A percentile compares a stretch with the other conserved stretches of the same genome.
Evolutionary conservation across 257 asterid species (phyloP).

Genomic region (Gardenia jasminoides): DNA sequence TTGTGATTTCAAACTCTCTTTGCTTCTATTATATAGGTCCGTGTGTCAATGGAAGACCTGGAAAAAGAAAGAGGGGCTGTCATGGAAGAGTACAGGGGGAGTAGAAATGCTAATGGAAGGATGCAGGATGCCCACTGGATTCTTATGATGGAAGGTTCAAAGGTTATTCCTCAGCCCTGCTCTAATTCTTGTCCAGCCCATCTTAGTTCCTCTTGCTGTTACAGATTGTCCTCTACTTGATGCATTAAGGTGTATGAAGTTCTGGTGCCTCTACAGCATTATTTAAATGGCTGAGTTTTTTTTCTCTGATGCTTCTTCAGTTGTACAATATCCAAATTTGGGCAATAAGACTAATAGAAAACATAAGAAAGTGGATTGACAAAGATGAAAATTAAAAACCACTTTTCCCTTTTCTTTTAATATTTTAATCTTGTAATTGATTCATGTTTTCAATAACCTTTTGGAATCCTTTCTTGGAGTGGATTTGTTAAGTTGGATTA

Average conservation of each 20-base stretch:
- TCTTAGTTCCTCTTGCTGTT: neutral
- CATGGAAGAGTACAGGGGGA: constrained; percentile 83
- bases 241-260: too few species aligned
- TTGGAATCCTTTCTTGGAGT: neutral
- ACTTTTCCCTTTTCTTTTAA: too few species aligned
- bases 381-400: neutral
- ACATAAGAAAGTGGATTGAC: neutral
- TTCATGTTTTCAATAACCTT: neutral
- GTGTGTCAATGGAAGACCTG: constrained; percentile 71
- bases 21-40: constrained; percentile 51
- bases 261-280: neutral
- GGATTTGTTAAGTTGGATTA: neutral
- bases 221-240: neutral
- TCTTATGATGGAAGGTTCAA: constrained; percentile 97
- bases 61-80: constrained; percentile 98
- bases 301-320: neutral
- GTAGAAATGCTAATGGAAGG: constrained; percentile 87
- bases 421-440: neutral
- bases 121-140: constrained; percentile 97
- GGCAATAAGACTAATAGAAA: too few species aligned
- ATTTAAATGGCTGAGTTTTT: too few species aligned
- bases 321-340: too few species aligned
- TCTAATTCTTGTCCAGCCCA: neutral
- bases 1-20: neutral
- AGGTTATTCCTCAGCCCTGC: constrained; percentile 34